Conservation (phyloP, 2,329 filamentous ascomycete genomes). For the Fusarium siculi region DNA sequence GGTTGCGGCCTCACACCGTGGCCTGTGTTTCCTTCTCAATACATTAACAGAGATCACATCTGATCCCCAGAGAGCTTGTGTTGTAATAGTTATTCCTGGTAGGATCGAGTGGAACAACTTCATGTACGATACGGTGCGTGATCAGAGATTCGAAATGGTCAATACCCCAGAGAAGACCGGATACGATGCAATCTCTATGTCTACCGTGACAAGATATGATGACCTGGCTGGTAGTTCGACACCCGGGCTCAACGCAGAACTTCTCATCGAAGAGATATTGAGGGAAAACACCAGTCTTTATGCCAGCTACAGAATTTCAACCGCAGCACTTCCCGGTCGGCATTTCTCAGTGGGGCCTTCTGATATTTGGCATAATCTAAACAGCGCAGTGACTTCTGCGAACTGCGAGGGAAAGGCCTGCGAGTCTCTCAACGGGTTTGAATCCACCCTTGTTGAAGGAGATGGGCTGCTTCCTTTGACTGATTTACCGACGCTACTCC, state of each 20-base stretch:
- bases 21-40: accelerated
- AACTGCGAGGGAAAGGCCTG: not conserved
- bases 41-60: not conserved
- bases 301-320: not conserved
- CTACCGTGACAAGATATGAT: accelerated
- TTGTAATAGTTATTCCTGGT: not conserved
- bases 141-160: accelerated
- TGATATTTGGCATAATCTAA: accelerated
- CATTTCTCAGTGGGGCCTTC: accelerated
- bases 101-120: accelerated
- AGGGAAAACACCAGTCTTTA: not conserved
- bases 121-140: accelerated
- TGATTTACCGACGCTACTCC: not conserved
- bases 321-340: accelerated
- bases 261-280: accelerated
- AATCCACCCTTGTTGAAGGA: accelerated
- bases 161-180: not conserved
- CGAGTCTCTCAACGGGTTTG: accelerated
- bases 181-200: accelerated
- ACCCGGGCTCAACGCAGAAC: accelerated
- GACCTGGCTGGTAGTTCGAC: not conserved
- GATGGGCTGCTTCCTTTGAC: not conserved
- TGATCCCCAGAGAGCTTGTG: not conserved
- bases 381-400: accelerated
- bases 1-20: accelerated